Conservation (phyloP, 2,329 filamentous ascomycete species). For the Beauveria australis region DNA sequence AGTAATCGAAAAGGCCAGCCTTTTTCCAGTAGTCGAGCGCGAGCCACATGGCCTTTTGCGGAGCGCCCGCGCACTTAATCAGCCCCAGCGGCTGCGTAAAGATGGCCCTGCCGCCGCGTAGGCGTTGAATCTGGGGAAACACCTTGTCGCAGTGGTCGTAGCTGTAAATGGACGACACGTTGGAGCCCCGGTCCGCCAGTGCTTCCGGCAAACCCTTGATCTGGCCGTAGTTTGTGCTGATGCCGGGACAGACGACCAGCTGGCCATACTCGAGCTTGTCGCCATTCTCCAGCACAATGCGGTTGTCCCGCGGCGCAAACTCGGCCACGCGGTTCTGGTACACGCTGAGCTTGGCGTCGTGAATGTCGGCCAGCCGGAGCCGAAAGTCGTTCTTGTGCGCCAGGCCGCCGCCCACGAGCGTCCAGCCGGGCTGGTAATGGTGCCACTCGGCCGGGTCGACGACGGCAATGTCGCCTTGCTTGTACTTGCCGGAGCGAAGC, state of each 20-base stretch:
- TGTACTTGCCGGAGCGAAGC: constrained; percentile 48
- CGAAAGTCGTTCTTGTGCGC: constrained; percentile 54
- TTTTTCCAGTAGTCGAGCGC: constrained; percentile 51
- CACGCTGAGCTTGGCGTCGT: constrained; percentile 52
- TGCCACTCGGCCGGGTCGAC: constrained; percentile 56
- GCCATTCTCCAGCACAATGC: constrained; percentile 45
- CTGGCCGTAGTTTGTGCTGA: constrained; percentile 40
- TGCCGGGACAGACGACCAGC: constrained; percentile 53
- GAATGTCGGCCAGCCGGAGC: constrained; percentile 38
- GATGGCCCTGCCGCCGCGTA: constrained; percentile 43
- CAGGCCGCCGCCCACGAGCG: constrained; percentile 57
- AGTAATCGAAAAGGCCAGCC: constrained; percentile 32
- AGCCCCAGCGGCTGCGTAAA: constrained; percentile 52
- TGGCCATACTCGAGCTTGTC: constrained; percentile 54
- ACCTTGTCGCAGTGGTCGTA: constrained; percentile 49
- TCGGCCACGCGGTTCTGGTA: constrained; percentile 43
- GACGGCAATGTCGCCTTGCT: constrained; percentile 52
- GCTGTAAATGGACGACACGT: constrained; percentile 49
- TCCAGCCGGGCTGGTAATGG: constrained; percentile 64
- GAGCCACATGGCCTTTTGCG: constrained; percentile 56
- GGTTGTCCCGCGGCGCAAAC: constrained; percentile 49
- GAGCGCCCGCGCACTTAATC: constrained; percentile 53
- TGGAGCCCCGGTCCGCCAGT: constrained; percentile 35
- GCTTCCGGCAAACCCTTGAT: constrained; percentile 50
- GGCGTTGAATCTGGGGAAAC: constrained; percentile 37